Percentiles rank a stretch among this genome's conserved stretches.
Conservation (phyloP, 768 basidiomycete species). For the Hydnum rufescens region DNA sequence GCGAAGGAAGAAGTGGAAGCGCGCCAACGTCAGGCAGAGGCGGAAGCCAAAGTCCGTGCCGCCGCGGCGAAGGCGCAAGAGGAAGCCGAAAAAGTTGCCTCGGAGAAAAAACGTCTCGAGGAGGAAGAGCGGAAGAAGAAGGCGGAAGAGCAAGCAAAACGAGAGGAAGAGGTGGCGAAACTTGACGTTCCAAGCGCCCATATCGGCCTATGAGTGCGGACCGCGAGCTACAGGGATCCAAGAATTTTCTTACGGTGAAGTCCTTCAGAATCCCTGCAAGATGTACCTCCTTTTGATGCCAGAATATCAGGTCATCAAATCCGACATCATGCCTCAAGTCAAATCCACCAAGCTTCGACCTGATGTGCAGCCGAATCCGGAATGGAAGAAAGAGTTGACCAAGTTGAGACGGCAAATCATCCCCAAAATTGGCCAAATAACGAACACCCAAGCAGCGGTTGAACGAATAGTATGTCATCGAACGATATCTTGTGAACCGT, state of each 20-base stretch:
- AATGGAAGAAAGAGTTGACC: constrained; percentile 40
- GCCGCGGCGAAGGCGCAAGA: constrained; percentile 27
- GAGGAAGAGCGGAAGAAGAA: constrained; percentile 24
- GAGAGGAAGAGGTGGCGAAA: constrained; percentile 8
- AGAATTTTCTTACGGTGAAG: constrained; percentile 31
- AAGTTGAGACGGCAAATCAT: constrained; percentile 57
- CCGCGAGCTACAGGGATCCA: constrained; percentile 39
- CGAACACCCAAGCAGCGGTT: constrained; percentile 44
- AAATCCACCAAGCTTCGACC: constrained; percentile 47
- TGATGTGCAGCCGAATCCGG: constrained; percentile 37
- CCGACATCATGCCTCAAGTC: constrained; percentile 22
- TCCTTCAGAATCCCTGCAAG: constrained; percentile 20
- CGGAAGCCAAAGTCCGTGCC: constrained; percentile 22
- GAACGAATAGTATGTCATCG: constrained; percentile 36
- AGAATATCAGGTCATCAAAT: constrained; percentile 8
- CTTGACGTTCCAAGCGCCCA: constrained; percentile 2
- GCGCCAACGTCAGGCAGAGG: constrained; percentile 24
- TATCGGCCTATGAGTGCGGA: constrained; percentile 4
- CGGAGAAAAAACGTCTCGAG: constrained; percentile 23
- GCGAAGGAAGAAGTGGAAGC: constrained; percentile 17
- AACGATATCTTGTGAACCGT: constrained; percentile 4
- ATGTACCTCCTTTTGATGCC: neutral
- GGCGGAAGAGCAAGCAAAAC: constrained; percentile 19
- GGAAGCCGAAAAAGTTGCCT: constrained; percentile 24
- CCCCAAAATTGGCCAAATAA: constrained; percentile 75